Evolutionary conservation across 768 basidiomycete species (phyloP).

Genomic region (Gyrodon lividus): DNA sequence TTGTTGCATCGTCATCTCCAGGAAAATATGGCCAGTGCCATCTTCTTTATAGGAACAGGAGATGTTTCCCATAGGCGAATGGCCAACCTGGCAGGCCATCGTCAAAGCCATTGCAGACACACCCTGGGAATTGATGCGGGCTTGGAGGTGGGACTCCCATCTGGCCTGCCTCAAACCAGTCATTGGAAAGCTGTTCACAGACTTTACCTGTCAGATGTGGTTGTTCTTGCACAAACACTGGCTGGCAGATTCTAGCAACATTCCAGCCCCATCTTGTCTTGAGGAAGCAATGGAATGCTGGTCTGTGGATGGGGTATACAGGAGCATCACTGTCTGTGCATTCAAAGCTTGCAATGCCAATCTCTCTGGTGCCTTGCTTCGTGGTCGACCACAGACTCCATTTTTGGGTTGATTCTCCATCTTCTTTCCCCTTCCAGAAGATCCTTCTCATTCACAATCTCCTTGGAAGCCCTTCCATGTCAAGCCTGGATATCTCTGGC

Average conservation of each 20-base stretch:
- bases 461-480: neutral
- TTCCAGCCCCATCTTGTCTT: neutral
- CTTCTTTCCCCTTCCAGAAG: neutral
- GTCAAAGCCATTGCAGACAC: neutral
- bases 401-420: neutral
- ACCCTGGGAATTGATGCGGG: neutral
- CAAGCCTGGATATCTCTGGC: conserved; percentile 1
- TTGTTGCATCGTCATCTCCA: neutral
- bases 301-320: neutral
- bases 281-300: conserved; percentile 7
- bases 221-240: neutral
- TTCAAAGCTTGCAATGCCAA: conserved; percentile 11
- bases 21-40: neutral
- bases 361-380: neutral
- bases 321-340: neutral
- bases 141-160: neutral
- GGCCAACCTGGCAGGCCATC: neutral
- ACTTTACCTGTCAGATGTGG: conserved; percentile 14
- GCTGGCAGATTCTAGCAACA: neutral
- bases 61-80: neutral
- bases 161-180: neutral
- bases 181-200: neutral
- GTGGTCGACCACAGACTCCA: neutral
- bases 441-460: neutral
- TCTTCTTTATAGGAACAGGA: neutral